Evolutionary conservation across 106 monocot genomes (phyloP), one percentile per base, ranked within the genome.

Genomic region (Allium sativum): DNA sequence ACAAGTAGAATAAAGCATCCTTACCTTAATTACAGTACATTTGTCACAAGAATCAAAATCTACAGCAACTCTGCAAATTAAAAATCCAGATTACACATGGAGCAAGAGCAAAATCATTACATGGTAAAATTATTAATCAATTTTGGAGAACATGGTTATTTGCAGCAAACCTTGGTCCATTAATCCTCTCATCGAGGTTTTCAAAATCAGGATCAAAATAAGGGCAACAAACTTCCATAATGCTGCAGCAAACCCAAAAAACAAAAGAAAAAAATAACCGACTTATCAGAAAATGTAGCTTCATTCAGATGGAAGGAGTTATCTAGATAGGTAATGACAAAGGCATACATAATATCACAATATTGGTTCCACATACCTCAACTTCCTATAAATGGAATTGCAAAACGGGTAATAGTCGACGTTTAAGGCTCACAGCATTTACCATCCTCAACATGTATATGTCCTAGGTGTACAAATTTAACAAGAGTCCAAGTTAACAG

Each of bases 161-260:
- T 59, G 42, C 16, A 61, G 58, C 75, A 20, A 41, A 87, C 86
- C 86, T 82, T 62, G 86, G 72, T 59, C 86, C 86, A 65, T 76
- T 70, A 20, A 87, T 79, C 62, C 67, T 79, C 55, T 78, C 78
- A 64, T 76, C 65, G 46, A 79, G 59, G 41, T 76, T 87, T 45
- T 87, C 86, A 50, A 68, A 87, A 45, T 87, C 86, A 67, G 82
- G 86, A 73, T 87, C 86, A 73, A 82, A 87, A 58, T 87, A 87
- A 64, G 86, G 75, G 40, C 69, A 68, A 43, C 73, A 82, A 55
- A 76, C 74, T 48, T 86, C 76, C 82, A 65, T 86, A 66, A 59
- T 76, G 64, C 65, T 74, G 66, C 52, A 59, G 42, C 55, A 4
- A 66, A 50, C 1, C 11, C 13, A 50, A 50, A 50, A 15, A 12